Evolutionary conservation across 768 basidiomycete genomes (phyloP).

Genomic region (Naganishia vishniacii): DNA sequence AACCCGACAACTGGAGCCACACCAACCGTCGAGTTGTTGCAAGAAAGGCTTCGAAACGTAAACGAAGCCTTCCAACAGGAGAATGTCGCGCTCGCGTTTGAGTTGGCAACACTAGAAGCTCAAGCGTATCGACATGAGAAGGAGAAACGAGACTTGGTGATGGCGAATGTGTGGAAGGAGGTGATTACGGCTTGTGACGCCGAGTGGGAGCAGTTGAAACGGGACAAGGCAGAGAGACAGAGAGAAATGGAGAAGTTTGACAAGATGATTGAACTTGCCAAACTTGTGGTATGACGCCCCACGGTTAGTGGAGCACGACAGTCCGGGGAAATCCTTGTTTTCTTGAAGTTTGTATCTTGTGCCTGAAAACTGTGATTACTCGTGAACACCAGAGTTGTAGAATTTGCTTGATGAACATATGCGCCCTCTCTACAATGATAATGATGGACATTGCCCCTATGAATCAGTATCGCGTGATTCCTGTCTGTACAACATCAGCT

Average conservation of each 20-base stretch:
- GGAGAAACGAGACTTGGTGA: neutral
- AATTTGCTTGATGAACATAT: no score
- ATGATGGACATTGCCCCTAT: no score
- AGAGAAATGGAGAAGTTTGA: neutral
- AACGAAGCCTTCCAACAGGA: neutral
- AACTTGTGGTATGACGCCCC: neutral
- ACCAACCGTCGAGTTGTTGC: neutral
- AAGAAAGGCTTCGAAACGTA: neutral
- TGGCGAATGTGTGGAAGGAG: neutral
- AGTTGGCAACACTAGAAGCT: neutral
- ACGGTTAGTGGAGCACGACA: neutral
- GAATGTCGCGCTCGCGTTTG: neutral
- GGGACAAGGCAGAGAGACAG: neutral
- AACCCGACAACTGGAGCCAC: no score
- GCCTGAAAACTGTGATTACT: no score
- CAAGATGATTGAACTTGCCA: neutral
- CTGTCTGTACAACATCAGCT: no score
- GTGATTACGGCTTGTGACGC: neutral
- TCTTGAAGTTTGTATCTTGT: no score
- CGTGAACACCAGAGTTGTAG: no score
- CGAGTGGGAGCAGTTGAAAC: slow-evolving; percentile 1
- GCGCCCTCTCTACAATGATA: no score
- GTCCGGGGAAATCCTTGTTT: no score
- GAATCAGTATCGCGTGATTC: no score
- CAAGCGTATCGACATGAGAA: no score